Base-by-base conservation (phyloP, 2,329 filamentous ascomycete genomes). In the Fusarium drepaniforme region DNA sequence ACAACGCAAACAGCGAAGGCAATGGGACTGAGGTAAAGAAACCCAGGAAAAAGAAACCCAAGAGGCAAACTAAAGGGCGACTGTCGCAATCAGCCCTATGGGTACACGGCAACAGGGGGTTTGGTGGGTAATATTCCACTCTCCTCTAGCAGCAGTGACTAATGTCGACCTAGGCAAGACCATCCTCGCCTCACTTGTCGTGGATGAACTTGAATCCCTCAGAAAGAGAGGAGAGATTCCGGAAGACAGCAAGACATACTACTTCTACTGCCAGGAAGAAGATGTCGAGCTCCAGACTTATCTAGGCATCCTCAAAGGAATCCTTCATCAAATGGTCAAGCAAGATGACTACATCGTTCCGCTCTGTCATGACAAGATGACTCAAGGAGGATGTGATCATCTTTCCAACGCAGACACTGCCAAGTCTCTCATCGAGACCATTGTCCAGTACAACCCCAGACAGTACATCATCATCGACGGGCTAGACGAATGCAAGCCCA, bases 391-490 rank as follows among this genome's bases (percentile, higher is more conserved):
- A 6, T 42, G n/a, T 3, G 61, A 21, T 2, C 61, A 56, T 5
- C 49, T 72, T 3, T 62, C 51, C 8, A 62, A 76, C 13, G 64
- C 65, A 1, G 68, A 68, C 1, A 70, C 73, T 0, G 79, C 82
- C 23, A 69, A 79, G 25, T 65, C 79, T 0, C 77, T 86, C 5
- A 71, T 86, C 3, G 75, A 80, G 1, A 64, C 80, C 1, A 81
- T 82, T 23, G 78, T 80, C 15, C 76, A 83, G 3, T 73, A 71
- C 33, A 76, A 67, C 40, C 37, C 67, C 12, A 76, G 75, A 3
- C 74, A 82, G 12, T 85, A 83, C 71, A 79, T 86, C 38, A 70
- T 87, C 8, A 77, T 87, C n/a, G 86, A 87, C 70, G 85, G 86
- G 0, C 70, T 87, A 16, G 85, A 87, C 59, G 85, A 87, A 67